Base-by-base conservation (phyloP, 1,139 yeast genomes). In the Pichia sp. region DNA sequence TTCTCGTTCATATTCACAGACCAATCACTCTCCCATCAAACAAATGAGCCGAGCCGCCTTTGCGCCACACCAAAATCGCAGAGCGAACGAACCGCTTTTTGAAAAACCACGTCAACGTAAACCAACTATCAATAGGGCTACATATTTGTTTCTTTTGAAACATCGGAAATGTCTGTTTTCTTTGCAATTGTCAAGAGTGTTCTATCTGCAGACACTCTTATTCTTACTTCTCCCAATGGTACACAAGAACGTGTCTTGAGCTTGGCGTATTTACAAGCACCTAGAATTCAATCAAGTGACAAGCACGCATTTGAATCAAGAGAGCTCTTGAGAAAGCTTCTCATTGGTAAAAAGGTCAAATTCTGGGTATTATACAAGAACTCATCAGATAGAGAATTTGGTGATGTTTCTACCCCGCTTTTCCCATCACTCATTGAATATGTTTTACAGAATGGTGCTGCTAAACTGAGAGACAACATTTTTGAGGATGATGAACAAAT, bases 181-280 rank as follows among this genome's bases (percentile, higher is more conserved):
- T 66, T 71, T 49, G 84, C 82, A 39, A 76, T 70, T 60, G 92
- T 85, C 45, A 83, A 83, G 60, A 73, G 79, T 43, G 86, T 84
- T 29, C 62, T 81, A 39, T 81, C 86, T 43, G 88, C 85, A 4
- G 94, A 85, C 64, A 79, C 90, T n/a, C 58, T 85, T 41, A 75
- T 82, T 37, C 71, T 85, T 52, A 71, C 72, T n/a, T 85, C 87
- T 2, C 52, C 73, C 38, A 72, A 72, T 49, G 59, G 61, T 11
- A 49, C 55, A 3, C 54, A 55, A 38, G 94, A 84, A 61, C 69
- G 85, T 54, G 60, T 73, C 36, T 66, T 85, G 47, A 73, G 87
- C 2, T 73, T 84, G 53, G 82, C 85, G 7, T 73, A 75, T 55
- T 76, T 84, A 39, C 71, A 79, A 49, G 77, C 83, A 8, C 79